Conservation (phyloP, 2,329 filamentous ascomycete genomes). For the Amphichorda felina region DNA sequence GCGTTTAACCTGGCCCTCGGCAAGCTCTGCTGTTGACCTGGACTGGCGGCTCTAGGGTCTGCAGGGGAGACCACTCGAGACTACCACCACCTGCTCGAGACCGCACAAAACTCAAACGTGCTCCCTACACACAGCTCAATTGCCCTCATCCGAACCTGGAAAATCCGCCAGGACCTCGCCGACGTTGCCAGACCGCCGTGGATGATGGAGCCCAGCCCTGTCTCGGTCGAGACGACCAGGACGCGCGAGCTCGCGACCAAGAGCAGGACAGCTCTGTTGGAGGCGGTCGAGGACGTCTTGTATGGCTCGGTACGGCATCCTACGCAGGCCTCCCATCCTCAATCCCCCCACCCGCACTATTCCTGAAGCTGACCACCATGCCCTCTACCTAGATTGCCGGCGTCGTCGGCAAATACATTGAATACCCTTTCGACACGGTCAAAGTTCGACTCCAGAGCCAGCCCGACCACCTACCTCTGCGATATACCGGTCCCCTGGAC, state of each 20-base stretch:
- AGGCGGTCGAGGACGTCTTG: conserved; percentile 74
- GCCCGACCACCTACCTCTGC: conserved; percentile 68
- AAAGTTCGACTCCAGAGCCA: conserved; percentile 95
- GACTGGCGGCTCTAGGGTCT: no score
- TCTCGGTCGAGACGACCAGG: conserved; percentile 14
- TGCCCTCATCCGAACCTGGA: no score
- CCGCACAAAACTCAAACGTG: no score
- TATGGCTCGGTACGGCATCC: conserved; percentile 84
- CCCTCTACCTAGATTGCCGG: conserved; percentile 41
- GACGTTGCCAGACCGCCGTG: no score
- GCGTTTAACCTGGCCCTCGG: no score
- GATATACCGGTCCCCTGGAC: conserved; percentile 78
- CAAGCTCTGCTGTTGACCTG: no score
- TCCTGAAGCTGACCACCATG: background rate
- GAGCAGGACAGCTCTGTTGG: conserved; percentile 32
- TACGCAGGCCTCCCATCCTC: no score
- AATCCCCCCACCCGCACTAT: no score
- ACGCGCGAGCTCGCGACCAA: conserved; percentile 14
- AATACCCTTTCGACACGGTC: conserved; percentile 90
- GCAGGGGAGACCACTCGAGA: no score
- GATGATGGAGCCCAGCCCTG: conserved; percentile 17
- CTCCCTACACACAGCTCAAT: no score
- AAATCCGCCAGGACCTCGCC: no score
- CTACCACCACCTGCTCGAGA: no score
- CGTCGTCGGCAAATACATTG: conserved; percentile 86